Base-by-base conservation (phyloP, 1,284 basidiomycete genomes). In the Heimioporus punctisporus region DNA sequence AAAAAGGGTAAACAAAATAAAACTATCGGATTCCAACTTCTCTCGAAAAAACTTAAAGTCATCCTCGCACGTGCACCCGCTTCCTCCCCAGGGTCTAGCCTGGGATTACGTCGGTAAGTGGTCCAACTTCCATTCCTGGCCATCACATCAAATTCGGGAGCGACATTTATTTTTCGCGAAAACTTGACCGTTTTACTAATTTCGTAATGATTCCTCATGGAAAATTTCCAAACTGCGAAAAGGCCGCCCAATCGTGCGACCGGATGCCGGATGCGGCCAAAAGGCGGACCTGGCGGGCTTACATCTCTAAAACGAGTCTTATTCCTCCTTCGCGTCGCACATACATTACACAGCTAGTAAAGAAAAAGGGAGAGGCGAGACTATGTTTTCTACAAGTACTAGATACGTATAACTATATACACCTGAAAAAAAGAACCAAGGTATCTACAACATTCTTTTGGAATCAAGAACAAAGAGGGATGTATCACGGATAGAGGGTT, bases 351-450 rank as follows among this genome's bases (percentile, higher is more conserved):
- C 39, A 19, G 23, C n/a, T 41, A 41, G 31, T 5, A 7, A 19
- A 21, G 40, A 43, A 21, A n/a, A 19, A 30, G 28, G 24, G 41
- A 24, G 30, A n/a, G 27, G 17, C 31, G 31, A n/a, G n/a, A 51
- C 26, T n/a, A 43, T 26, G 40, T 17, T 27, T 28, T 60, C 63
- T 69, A 68, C 51, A 45, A 52, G 15, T 46, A 43, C 60, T 65
- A 65, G 56, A 70, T 64, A 69, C 17, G 48, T 61, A 71, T 69
- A 68, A 68, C 68, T 68, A 71, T 68, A 66, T 71, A 68, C 66
- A 67, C 14, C 51, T 11, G 19, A 34, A 12, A 5, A 12, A 51
- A 55, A 59, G 37, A 41, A 51, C 24, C 26, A 19, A 46, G 41
- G 46, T 58, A 64, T 53, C 49, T 26, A 43, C 15, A 25, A 23